Evolutionary conservation across 2,329 filamentous ascomycete genomes (phyloP).

Genomic region (Nakataea oryzae): DNA sequence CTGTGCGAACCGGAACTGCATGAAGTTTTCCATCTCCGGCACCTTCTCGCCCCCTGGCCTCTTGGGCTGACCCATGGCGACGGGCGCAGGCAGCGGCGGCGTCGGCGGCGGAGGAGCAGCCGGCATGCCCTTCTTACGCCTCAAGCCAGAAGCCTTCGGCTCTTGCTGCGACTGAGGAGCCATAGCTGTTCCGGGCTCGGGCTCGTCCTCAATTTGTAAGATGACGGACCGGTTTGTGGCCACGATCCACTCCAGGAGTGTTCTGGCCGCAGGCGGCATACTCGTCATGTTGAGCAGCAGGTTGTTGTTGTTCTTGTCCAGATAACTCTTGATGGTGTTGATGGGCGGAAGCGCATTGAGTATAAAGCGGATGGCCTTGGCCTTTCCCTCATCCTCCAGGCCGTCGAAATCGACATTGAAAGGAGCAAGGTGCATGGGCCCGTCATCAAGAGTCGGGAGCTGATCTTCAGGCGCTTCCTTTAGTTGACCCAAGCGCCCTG

Average conservation of each 20-base stretch:
- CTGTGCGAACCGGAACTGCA: constrained; percentile 82
- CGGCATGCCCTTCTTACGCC: background rate
- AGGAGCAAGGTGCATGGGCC: background rate
- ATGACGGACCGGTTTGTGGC: constrained; percentile 85
- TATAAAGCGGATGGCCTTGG: constrained; percentile 36
- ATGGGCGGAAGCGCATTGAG: constrained; percentile 53
- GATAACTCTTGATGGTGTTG: constrained; percentile 39
- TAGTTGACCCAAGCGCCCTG: background rate
- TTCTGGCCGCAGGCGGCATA: constrained; percentile 55
- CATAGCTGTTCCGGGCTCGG: background rate
- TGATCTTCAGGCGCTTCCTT: background rate
- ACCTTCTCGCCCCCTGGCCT: constrained; percentile 37
- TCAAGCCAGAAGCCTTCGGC: no score
- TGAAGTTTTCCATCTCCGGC: constrained; percentile 52
- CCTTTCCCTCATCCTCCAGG: constrained; percentile 32
- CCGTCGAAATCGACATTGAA: constrained; percentile 47
- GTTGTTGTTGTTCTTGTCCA: constrained; percentile 27
- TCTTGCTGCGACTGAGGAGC: background rate
- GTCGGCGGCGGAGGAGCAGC: background rate
- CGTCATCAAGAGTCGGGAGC: background rate
- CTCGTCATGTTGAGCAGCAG: constrained; percentile 32
- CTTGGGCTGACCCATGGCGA: constrained; percentile 12
- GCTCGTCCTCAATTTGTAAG: constrained; percentile 52
- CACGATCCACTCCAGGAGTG: constrained; percentile 75
- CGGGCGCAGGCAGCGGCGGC: no score